Base-by-base conservation (phyloP, 2,329 filamentous ascomycete genomes). In the Trematosphaeria pertusa region DNA sequence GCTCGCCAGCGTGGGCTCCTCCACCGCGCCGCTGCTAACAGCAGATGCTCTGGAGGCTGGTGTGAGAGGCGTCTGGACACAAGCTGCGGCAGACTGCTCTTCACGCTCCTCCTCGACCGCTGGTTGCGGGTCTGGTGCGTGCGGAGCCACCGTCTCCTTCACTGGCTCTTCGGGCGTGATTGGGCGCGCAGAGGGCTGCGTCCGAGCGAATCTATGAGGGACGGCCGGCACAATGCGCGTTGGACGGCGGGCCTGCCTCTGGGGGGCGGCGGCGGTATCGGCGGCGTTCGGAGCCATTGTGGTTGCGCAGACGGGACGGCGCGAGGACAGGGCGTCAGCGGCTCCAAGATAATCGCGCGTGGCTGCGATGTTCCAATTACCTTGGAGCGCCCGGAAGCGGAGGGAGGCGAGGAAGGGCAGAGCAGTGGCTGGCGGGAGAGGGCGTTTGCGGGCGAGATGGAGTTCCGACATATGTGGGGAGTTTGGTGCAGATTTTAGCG, bases 291-390 rank as follows among this genome's bases (percentile, higher is more conserved):
- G 54, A 20, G 67, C 56, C 66, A 70, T 71, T 57, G 48, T 53
- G 56, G 24, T 32, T 40, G 20, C 18, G 30, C 17, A 33, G 49
- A 24, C 21, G 45, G 18, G 26, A 37, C 31, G 35, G 35, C 32
- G 28, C 4, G 37, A 38, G 42, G 33, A 31, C 37, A 39, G 49
- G 38, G 52, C 47, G 49, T 53, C 50, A 70, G 70, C 69, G 67
- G 65, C 70, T 73, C 71, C 71, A 73, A 69, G 69, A 69, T 71
- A 73, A 72, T 69, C 71, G 67, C 59, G 61, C 38, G 52, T 49
- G 42, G 48, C 20, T 46, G 42, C 32, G 37, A 41, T 48, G 32
- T 62, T 64, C 58, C 70, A 72, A 73, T 72, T 73, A 71, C 67
- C 71, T 68, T 73, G 70, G 71, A 73, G 71, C 68, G 70, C 70